A percentile compares a stretch with the other conserved stretches of the same genome.
These are phyloP conservation scores for Kockovaella imperatae DNA, from an alignment of 768 basidiomycete genomes.

Conservation along the genomic window DNA sequence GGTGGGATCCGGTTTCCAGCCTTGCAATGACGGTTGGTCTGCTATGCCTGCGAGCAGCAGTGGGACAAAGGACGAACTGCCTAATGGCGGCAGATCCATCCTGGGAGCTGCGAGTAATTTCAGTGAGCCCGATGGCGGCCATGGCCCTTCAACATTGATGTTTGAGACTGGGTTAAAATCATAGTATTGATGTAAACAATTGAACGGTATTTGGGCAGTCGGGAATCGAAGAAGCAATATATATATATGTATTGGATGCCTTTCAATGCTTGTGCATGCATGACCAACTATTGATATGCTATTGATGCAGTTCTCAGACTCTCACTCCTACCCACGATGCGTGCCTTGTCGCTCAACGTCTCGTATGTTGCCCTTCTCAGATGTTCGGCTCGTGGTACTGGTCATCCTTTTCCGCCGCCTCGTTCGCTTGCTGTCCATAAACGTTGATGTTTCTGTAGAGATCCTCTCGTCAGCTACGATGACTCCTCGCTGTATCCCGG, in stretches of 20 bases:
- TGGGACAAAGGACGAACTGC: slow-evolving; percentile 10
- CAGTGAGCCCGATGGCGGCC: background rate
- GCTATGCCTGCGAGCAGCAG: slow-evolving; percentile 9
- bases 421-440: slow-evolving; percentile 33
- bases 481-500: background rate
- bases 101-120: background rate
- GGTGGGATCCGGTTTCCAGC: slow-evolving; percentile 13
- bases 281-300: background rate
- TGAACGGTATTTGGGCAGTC: too few relatives aligned
- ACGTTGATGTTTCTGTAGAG: slow-evolving; percentile 6
- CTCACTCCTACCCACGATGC: too few relatives aligned
- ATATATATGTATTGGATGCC: too few relatives aligned
- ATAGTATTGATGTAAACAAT: too few relatives aligned
- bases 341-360: too few relatives aligned
- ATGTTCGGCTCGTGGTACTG: slow-evolving; percentile 34
- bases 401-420: slow-evolving; percentile 27
- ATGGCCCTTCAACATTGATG: too few relatives aligned
- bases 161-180: too few relatives aligned
- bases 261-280: too few relatives aligned
- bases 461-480: background rate
- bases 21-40: slow-evolving; percentile 2
- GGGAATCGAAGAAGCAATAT: too few relatives aligned
- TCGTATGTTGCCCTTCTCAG: too few relatives aligned
- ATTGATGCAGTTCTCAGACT: too few relatives aligned
- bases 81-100: slow-evolving; percentile 8